Conservation (phyloP, 2,329 filamentous ascomycete genomes). For the Epichloe hybrida region DNA sequence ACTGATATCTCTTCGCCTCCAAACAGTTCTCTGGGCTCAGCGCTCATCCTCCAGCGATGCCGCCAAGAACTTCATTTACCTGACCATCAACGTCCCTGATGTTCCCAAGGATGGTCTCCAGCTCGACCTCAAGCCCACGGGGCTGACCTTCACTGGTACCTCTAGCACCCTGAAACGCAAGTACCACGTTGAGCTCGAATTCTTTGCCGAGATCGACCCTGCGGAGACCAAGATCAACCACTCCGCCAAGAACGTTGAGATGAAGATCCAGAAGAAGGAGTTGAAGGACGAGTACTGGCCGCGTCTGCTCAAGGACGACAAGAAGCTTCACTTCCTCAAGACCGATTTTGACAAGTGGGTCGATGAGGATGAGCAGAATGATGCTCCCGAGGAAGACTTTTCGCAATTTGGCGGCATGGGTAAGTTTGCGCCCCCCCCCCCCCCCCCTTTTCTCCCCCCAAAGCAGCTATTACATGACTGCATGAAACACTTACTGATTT, state of each 20-base stretch:
- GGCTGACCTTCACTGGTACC: conserved; percentile 69
- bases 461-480: background rate
- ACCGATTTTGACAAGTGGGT: conserved; percentile 99
- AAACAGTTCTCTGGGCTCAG: conserved; percentile 88
- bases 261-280: conserved; percentile 95
- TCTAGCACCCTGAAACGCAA: conserved; percentile 74
- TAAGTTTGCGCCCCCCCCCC: conserved; percentile 31
- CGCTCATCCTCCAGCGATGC: conserved; percentile 71
- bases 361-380: conserved; percentile 96
- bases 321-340: conserved; percentile 92
- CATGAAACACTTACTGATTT: background rate
- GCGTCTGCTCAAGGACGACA: conserved; percentile 75
- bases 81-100: conserved; percentile 82
- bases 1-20: background rate
- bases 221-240: conserved; percentile 76
- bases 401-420: conserved; percentile 54
- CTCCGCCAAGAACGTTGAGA: conserved; percentile 74
- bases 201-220: conserved; percentile 83
- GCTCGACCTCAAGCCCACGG: conserved; percentile 68
- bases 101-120: conserved; percentile 62
- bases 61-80: conserved; percentile 86
- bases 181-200: conserved; percentile 75
- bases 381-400: conserved; percentile 68
- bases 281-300: conserved; percentile 92
- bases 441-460: background rate